These are phyloP conservation scores for Durio zibethinus DNA, from an alignment of 345 rosid genomes.

Conservation along the genomic window DNA sequence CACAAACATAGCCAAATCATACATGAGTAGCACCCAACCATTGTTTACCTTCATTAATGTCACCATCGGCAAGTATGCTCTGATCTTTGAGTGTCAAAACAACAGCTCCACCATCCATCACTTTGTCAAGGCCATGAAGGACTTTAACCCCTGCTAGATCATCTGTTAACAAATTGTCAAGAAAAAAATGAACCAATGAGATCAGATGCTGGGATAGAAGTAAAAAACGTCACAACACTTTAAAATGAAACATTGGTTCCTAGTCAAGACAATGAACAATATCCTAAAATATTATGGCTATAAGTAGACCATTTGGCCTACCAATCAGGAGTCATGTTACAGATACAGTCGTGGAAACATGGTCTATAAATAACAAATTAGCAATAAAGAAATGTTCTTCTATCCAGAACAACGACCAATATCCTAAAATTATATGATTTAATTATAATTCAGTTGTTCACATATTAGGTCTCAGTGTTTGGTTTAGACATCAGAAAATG, in stretches of 20 bases:
- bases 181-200: constrained; percentile 8
- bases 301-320: background rate
- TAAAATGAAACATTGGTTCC: constrained; percentile 2
- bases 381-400: background rate
- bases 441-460: background rate
- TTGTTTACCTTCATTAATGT: constrained; percentile 71
- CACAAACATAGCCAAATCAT: constrained; percentile 8
- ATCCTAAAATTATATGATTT: background rate
- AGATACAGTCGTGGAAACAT: background rate
- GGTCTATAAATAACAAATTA: background rate
- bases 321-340: background rate
- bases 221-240: background rate
- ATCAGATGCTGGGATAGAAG: constrained; percentile 9
- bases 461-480: background rate
- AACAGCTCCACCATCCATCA: constrained; percentile 91
- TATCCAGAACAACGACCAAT: background rate
- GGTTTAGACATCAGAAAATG: background rate
- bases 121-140: constrained; percentile 91
- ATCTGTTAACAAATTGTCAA: constrained; percentile 43
- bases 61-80: constrained; percentile 77
- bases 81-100: constrained; percentile 94
- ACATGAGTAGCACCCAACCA: constrained; percentile 18
- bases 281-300: background rate
- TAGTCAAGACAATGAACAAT: constrained; percentile 1
- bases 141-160: constrained; percentile 81